A percentile compares a stretch with the other conserved stretches of the same genome.
Conservation (phyloP, 495 filamentous ascomycete genomes). For the Melanomma pulvis-pyrius region DNA sequence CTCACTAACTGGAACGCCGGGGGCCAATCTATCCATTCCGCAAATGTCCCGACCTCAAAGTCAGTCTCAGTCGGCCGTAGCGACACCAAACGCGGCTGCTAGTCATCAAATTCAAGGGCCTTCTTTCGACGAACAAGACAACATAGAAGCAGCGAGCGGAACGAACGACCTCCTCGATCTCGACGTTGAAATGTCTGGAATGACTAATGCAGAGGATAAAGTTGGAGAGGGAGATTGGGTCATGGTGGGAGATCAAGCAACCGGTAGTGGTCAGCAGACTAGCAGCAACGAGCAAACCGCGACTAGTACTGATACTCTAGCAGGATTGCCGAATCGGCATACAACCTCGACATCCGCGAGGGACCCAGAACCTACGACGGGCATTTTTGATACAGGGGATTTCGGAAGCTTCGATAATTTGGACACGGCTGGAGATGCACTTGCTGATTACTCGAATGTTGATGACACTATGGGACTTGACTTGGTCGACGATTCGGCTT, state of each 20-base stretch:
- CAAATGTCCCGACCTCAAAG: conserved; percentile 32
- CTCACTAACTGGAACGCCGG: conserved; percentile 35
- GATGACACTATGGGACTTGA: conserved; percentile 56
- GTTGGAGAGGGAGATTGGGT: conserved; percentile 59
- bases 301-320: background rate
- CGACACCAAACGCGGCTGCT: conserved; percentile 19
- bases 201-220: conserved; percentile 33
- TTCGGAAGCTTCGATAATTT: conserved; percentile 61
- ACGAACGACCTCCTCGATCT: conserved; percentile 36
- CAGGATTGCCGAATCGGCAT: conserved; percentile 6
- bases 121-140: conserved; percentile 20
- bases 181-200: conserved; percentile 41
- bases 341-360: conserved; percentile 21
- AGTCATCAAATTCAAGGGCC: background rate
- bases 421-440: conserved; percentile 63
- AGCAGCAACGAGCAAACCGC: background rate
- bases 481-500: conserved; percentile 59
- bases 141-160: conserved; percentile 10
- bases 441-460: conserved; percentile 54
- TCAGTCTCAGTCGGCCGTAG: conserved; percentile 31
- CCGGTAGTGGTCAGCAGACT: conserved; percentile 25
- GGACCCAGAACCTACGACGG: conserved; percentile 40
- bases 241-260: conserved; percentile 51
- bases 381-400: conserved; percentile 43
- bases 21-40: conserved; percentile 27